These are phyloP conservation scores for Gossypium herbaceum DNA, from an alignment of 345 rosid species.

Conservation along the genomic window DNA sequence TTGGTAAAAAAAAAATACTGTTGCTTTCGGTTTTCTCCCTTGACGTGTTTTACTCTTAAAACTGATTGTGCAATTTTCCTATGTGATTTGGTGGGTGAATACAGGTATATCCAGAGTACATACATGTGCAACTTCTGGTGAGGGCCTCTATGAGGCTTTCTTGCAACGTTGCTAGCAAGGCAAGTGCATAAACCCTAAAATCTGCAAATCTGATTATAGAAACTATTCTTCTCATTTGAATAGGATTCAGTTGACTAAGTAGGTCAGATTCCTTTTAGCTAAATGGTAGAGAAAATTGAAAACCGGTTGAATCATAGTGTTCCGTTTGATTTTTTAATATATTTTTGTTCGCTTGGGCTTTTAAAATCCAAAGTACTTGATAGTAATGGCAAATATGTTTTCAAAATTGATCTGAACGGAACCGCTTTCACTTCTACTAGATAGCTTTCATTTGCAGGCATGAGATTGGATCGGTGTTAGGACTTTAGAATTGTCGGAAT, in stretches of 20 bases:
- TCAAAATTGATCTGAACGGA: not conserved
- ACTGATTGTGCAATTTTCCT: not conserved
- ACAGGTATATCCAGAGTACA: constrained; percentile 79
- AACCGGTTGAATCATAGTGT: no score
- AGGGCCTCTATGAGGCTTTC: constrained; percentile 80
- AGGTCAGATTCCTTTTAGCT: no score
- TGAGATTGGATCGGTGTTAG: not conserved
- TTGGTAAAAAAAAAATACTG: constrained; percentile 41
- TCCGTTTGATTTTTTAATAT: no score
- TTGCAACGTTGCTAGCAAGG: constrained; percentile 65
- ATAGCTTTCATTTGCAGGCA: not conserved
- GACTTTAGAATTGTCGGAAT: not conserved
- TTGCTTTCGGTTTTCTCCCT: not conserved
- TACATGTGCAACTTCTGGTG: constrained; percentile 71
- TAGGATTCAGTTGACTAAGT: not conserved
- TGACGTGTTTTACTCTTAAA: not conserved
- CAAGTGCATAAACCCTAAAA: not conserved
- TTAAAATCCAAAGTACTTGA: no score
- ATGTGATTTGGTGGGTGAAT: constrained; percentile 5
- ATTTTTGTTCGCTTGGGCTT: no score
- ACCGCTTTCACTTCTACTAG: not conserved
- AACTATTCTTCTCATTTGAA: not conserved
- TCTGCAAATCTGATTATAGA: not conserved
- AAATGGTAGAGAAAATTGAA: no score
- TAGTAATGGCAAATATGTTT: not conserved